Base-by-base conservation (phyloP, 179 eudicot species). In the Drosera spatulata region DNA sequence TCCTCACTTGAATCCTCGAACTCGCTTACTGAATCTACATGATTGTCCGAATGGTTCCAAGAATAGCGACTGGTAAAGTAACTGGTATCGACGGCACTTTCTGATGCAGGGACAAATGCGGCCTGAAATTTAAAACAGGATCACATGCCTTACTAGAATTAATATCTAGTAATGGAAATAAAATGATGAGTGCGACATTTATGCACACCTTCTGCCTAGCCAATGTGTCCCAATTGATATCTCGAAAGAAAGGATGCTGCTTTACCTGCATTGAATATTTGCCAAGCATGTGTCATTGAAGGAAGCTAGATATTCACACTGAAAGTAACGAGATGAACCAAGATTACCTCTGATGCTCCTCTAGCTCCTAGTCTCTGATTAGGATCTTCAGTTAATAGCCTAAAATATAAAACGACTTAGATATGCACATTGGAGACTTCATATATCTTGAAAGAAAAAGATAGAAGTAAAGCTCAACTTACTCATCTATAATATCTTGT, bases 221-320 rank as follows among this genome's bases (percentile, higher is more conserved):
- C 64, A 91, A 87, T 10, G 98, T 91, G 67, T 91, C 91, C 98
- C 98, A 91, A 68, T 91, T 91, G 48, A 90, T 85, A 67, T 94
- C 96, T 70, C 94, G 73, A 75, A 94, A 94, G 75, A 81, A 94
- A 41, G 84, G 91, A 76, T 90, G 99, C 55, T 85, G 80, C 69
- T 93, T 93, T 74, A 93, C 99, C 99, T 93, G 84, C 59, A 69
- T 52, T 56, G 38, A 53, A 68, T 70, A 58, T 13, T 48, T 6
- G 3, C 12, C 37, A 41, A 22, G 6, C 22, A 51, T 37, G 15
- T 6, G 15, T 51, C 15, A 7, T 11, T 10, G 52, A 13, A n/a
- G 4, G 14, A 49, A 10, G 14, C 10, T 10, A 4, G 4, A 10
- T 10, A 10, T 49, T 43, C 52, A 49, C 14, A 10, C 2, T 10